Evolutionary conservation across 257 asterid genomes (phyloP).

Genomic region (Nicotiana attenuata): DNA sequence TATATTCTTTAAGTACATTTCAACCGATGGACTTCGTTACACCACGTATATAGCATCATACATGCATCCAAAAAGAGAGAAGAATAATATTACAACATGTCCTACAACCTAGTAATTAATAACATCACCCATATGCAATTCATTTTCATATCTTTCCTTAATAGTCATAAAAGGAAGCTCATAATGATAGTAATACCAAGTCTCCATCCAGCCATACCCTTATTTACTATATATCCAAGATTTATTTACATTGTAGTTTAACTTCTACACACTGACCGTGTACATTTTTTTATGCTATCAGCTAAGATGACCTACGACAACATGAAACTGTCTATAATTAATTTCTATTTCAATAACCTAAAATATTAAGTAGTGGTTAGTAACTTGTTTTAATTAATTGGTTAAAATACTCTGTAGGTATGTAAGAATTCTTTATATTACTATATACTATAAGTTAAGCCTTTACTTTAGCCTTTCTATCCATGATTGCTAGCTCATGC

Average conservation of each 20-base stretch:
- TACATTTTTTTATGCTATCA: too few relatives aligned
- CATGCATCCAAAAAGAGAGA: neutral
- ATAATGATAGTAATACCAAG: constrained; percentile 23
- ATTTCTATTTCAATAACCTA: too few relatives aligned
- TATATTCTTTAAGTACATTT: neutral
- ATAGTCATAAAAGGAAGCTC: constrained; percentile 23
- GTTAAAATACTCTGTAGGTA: too few relatives aligned
- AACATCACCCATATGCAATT: constrained; percentile 39
- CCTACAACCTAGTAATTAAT: constrained; percentile 20
- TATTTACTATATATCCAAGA: neutral
- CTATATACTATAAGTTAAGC: neutral
- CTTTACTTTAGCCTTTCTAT: neutral
- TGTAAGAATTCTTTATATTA: neutral
- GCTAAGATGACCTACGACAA: too few relatives aligned
- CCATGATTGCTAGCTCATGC: neutral
- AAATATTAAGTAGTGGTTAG: too few relatives aligned
- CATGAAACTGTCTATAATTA: too few relatives aligned
- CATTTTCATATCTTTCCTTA: constrained; percentile 23
- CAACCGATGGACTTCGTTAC: neutral
- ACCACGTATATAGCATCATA: neutral
- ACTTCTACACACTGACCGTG: too few relatives aligned
- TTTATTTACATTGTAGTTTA: too few relatives aligned
- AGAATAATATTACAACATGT: constrained; percentile 9
- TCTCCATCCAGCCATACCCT: constrained; percentile 24
- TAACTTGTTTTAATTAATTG: too few relatives aligned